phyloP scores from a whole-genome alignment of 179 eudicot species.

The Patellifolia procumbens region DNA sequence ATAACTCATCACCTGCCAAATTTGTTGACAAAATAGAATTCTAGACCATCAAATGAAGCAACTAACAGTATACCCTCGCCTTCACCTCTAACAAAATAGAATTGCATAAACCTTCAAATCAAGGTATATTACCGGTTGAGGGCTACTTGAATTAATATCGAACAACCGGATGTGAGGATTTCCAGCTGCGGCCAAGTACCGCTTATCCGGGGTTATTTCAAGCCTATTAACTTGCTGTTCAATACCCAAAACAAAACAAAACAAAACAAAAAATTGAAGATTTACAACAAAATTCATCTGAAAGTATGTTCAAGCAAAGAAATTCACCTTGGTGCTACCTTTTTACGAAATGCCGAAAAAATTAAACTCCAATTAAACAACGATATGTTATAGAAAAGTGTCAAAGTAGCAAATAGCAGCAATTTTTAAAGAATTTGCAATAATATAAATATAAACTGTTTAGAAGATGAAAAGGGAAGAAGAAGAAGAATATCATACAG shows the following conservation, averaged over 20 bases:
- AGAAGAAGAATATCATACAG: constrained; percentile 43
- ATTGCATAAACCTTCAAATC: neutral
- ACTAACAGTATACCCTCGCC: neutral
- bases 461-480: neutral
- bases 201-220: constrained; percentile 91
- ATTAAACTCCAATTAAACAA: neutral
- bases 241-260: too few species aligned
- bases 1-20: constrained; percentile 86
- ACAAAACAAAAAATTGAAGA: neutral
- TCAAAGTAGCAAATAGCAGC: neutral
- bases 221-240: constrained; percentile 93
- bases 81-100: constrained; percentile 1
- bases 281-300: neutral
- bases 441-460: too few species aligned
- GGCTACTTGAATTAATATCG: constrained; percentile 73
- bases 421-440: too few species aligned
- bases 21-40: constrained; percentile 9
- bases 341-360: neutral
- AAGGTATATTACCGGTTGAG: constrained; percentile 66
- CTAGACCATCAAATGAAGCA: constrained; percentile 11
- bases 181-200: constrained; percentile 88
- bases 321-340: neutral
- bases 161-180: constrained; percentile 89
- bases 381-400: neutral
- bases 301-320: neutral